Percentiles rank a stretch among this genome's conserved stretches.
These are phyloP conservation scores for Hypomontagnella submonticulosa DNA, from an alignment of 495 filamentous ascomycete species.

Conservation along the genomic window DNA sequence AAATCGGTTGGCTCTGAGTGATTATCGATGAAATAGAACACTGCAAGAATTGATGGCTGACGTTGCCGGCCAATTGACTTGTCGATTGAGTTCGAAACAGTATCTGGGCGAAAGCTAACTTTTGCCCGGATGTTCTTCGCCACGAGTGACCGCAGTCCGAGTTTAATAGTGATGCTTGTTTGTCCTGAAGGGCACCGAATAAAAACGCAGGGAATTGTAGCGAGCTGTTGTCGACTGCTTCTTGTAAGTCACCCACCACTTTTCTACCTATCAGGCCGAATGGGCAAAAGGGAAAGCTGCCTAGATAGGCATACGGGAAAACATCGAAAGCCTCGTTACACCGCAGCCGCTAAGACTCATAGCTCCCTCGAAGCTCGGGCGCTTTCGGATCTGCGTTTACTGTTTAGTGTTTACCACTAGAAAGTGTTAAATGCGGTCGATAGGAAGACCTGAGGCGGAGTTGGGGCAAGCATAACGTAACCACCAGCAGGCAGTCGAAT, in stretches of 20 bases:
- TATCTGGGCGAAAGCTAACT: slow-evolving; percentile 1
- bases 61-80: not conserved
- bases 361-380: slow-evolving; percentile 32
- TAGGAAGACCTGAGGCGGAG: slow-evolving; percentile 31
- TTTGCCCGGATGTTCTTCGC: not conserved
- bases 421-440: slow-evolving; percentile 25
- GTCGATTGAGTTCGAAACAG: slow-evolving; percentile 26
- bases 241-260: slow-evolving; percentile 7
- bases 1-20: not conserved
- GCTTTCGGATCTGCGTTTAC: slow-evolving; percentile 34
- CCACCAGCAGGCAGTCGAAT: slow-evolving; percentile 8
- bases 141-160: not conserved
- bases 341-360: slow-evolving; percentile 12
- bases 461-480: slow-evolving; percentile 27
- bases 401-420: slow-evolving; percentile 6
- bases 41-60: not conserved
- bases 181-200: slow-evolving; percentile 15
- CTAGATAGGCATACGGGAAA: slow-evolving; percentile 15
- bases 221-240: slow-evolving; percentile 6
- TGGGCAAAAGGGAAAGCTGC: slow-evolving; percentile 12
- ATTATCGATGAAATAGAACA: not conserved
- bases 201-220: slow-evolving; percentile 5
- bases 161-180: slow-evolving; percentile 7
- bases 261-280: slow-evolving; percentile 16
- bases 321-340: slow-evolving; percentile 5